Percentiles rank a stretch among this genome's conserved stretches.
Evolutionary conservation across 164 flowering plant species (phyloP).

Genomic region (Macadamia tetraphylla): DNA sequence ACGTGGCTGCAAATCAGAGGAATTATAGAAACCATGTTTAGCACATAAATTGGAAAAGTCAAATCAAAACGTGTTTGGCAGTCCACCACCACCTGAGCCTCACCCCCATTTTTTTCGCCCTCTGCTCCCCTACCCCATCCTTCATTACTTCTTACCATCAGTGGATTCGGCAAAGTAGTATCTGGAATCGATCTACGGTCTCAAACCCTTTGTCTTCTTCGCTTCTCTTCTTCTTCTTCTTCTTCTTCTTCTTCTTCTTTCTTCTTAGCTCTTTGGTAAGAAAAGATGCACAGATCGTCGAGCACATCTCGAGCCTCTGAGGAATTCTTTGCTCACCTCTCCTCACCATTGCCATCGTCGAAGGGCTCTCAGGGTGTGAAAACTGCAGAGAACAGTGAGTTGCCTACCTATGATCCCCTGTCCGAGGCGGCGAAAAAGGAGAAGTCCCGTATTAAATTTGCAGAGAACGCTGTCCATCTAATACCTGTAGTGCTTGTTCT

Average conservation of each 20-base stretch:
- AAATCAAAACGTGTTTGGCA: too few relatives aligned
- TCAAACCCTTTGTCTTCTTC: too few relatives aligned
- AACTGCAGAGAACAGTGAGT: conserved; percentile 13
- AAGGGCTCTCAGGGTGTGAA: conserved; percentile 4
- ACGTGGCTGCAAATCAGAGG: too few relatives aligned
- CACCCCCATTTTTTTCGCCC: too few relatives aligned
- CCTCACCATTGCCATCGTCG: conserved; percentile 2
- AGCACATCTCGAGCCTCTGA: conserved; percentile 38
- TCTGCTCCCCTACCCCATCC: too few relatives aligned
- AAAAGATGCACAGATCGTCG: conserved; percentile 45
- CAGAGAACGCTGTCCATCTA: conserved; percentile 56
- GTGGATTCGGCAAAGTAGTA: too few relatives aligned
- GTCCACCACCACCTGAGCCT: too few relatives aligned
- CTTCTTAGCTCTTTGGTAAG: neutral
- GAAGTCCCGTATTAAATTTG: conserved; percentile 39
- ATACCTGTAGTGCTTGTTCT: conserved; percentile 55
- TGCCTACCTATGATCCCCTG: conserved; percentile 46
- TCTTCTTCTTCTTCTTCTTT: neutral
- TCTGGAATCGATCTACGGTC: too few relatives aligned
- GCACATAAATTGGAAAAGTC: too few relatives aligned
- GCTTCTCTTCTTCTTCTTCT: neutral
- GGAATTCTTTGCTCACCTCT: conserved; percentile 22
- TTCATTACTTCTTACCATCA: too few relatives aligned
- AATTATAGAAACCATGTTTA: too few relatives aligned
- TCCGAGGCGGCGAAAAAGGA: conserved; percentile 51